Evolutionary conservation across 495 filamentous ascomycete species (phyloP).

Genomic region (Annulohypoxylon maeteangense): DNA sequence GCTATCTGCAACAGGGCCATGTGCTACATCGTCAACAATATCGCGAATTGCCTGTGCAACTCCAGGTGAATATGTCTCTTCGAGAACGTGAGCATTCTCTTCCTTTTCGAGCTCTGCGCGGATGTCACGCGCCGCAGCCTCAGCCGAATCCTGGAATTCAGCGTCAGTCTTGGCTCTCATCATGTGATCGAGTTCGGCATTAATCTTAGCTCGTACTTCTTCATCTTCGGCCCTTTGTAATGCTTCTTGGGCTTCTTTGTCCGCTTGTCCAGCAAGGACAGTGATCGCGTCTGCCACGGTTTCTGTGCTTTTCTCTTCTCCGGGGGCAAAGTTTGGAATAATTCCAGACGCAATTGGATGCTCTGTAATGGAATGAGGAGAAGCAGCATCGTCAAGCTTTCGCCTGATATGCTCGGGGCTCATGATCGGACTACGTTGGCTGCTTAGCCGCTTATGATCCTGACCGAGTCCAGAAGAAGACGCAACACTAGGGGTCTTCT

Average conservation of each 20-base stretch:
- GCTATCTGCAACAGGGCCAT: slow-evolving; percentile 70
- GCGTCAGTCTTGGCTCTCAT: slow-evolving; percentile 56
- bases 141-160: slow-evolving; percentile 57
- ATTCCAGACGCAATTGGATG: slow-evolving; percentile 17
- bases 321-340: slow-evolving; percentile 5
- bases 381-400: slow-evolving; percentile 52
- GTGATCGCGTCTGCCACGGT: slow-evolving; percentile 77
- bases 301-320: slow-evolving; percentile 60
- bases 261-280: slow-evolving; percentile 73
- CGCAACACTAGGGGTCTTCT: slow-evolving; percentile 50
- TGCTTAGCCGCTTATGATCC: slow-evolving; percentile 53
- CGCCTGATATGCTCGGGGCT: slow-evolving; percentile 58
- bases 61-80: slow-evolving; percentile 61
- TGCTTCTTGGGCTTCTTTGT: slow-evolving; percentile 74
- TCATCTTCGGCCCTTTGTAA: slow-evolving; percentile 66
- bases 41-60: slow-evolving; percentile 67
- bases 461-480: slow-evolving; percentile 46
- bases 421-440: slow-evolving; percentile 50
- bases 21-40: slow-evolving; percentile 66
- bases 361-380: slow-evolving; percentile 34
- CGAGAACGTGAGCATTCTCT: slow-evolving; percentile 61
- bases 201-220: slow-evolving; percentile 59
- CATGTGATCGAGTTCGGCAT: slow-evolving; percentile 56
- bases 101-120: slow-evolving; percentile 68
- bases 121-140: slow-evolving; percentile 60